Percentiles rank a stretch among this genome's conserved stretches.
These are phyloP conservation scores for Basipetospora chlamydospora DNA, from an alignment of 2,329 filamentous ascomycete genomes.

Conservation along the genomic window DNA sequence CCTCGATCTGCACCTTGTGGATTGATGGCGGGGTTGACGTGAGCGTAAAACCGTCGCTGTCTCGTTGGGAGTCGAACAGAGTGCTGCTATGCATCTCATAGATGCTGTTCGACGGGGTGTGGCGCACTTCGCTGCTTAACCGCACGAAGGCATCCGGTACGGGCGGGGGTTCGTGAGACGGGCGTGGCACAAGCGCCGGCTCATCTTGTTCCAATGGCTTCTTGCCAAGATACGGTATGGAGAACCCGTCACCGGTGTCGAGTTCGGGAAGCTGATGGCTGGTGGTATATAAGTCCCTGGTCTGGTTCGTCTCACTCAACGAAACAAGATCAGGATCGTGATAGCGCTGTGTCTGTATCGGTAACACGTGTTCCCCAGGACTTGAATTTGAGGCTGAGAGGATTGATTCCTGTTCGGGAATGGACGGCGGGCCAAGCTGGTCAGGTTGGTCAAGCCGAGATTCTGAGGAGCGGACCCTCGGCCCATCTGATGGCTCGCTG, in stretches of 20 bases:
- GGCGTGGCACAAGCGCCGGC: constrained; percentile 21
- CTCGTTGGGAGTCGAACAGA: constrained; percentile 26
- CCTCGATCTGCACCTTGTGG: background rate
- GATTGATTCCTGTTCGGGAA: constrained; percentile 1
- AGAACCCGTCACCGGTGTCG: constrained; percentile 35
- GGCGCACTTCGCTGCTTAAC: constrained; percentile 1
- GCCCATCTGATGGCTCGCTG: constrained; percentile 17
- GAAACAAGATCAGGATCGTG: background rate
- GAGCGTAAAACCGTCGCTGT: constrained; percentile 24
- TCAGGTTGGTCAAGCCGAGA: background rate
- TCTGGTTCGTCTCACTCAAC: too few relatives aligned
- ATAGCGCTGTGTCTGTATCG: background rate
- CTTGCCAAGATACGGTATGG: constrained; percentile 29
- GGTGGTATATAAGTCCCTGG: background rate
- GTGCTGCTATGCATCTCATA: constrained; percentile 24
- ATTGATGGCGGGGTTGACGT: constrained; percentile 6
- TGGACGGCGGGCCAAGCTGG: background rate
- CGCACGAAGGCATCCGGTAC: constrained; percentile 25
- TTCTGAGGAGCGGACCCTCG: background rate
- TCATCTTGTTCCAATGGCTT: constrained; percentile 13
- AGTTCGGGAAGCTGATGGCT: constrained; percentile 31
- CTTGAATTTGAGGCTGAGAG: background rate
- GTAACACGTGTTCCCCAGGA: background rate
- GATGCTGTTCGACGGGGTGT: constrained; percentile 7
- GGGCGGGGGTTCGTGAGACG: constrained; percentile 36